Evolutionary conservation across 164 flowering plant species (phyloP).

Genomic region (Magnolia kwangsiensis): DNA sequence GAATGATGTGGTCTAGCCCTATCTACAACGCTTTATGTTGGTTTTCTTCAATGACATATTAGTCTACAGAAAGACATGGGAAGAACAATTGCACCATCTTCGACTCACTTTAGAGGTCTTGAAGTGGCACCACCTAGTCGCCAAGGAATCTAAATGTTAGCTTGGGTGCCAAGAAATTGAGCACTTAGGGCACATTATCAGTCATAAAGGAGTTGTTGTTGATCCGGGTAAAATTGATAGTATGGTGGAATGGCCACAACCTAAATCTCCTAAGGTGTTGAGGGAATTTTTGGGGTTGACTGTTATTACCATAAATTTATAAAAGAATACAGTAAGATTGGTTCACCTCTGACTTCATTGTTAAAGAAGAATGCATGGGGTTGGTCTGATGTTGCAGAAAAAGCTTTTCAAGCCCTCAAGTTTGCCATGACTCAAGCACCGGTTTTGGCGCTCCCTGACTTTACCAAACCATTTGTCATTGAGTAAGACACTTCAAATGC

Average conservation of each 20-base stretch:
- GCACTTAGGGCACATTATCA: neutral
- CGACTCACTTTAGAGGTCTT: neutral
- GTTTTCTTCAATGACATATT: conserved; percentile 1
- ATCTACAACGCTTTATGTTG: neutral
- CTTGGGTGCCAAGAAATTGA: neutral
- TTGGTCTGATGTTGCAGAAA: neutral
- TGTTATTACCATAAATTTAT: neutral
- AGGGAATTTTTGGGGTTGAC: neutral
- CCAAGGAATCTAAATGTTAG: neutral
- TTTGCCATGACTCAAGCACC: neutral
- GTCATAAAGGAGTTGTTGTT: neutral
- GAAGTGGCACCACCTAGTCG: neutral
- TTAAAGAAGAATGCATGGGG: neutral
- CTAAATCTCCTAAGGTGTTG: neutral
- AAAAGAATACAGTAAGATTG: neutral
- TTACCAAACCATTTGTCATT: neutral
- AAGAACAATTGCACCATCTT: neutral
- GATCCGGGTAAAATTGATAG: neutral
- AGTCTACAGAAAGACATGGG: neutral
- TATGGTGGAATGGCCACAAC: neutral
- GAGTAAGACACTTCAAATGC: neutral
- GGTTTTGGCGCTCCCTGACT: neutral
- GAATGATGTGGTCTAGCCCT: neutral
- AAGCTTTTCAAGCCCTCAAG: neutral
- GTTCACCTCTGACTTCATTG: neutral